These are phyloP conservation scores for Leptoxyphium fumago DNA, from an alignment of 2,329 filamentous ascomycete species.

Conservation along the genomic window DNA sequence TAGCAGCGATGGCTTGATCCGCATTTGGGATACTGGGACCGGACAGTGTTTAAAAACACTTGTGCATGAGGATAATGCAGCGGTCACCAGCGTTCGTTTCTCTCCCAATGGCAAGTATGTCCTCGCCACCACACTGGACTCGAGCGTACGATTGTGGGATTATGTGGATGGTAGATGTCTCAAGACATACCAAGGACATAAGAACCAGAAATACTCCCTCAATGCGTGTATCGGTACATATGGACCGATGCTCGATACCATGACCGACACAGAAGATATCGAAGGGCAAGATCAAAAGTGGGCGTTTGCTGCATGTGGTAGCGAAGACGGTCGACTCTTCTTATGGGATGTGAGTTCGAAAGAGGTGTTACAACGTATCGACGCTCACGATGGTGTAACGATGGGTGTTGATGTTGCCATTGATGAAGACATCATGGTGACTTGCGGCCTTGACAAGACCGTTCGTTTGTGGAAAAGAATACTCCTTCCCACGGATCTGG, in stretches of 20 bases:
- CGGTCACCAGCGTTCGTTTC: conserved; percentile 80
- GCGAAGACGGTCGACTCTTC: conserved; percentile 72
- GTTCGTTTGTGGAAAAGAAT: conserved; percentile 43
- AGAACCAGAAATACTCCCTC: conserved; percentile 73
- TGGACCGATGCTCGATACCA: conserved; percentile 22
- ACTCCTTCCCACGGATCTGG: not conserved
- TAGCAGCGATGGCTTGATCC: conserved; percentile 77
- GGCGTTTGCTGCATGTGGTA: conserved; percentile 66
- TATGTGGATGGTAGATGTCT: conserved; percentile 83
- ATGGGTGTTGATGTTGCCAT: conserved; percentile 45
- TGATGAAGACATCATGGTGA: conserved; percentile 40
- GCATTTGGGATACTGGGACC: conserved; percentile 90
- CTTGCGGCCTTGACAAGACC: conserved; percentile 47
- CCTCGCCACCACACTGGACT: conserved; percentile 81
- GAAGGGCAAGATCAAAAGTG: conserved; percentile 12
- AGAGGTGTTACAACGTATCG: conserved; percentile 55
- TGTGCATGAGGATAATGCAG: conserved; percentile 89
- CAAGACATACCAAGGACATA: conserved; percentile 93
- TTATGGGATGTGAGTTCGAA: conserved; percentile 88
- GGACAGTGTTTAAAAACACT: conserved; percentile 90
- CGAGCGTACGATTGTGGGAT: conserved; percentile 82
- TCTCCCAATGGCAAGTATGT: conserved; percentile 88
- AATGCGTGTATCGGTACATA: conserved; percentile 68
- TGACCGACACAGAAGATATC: conserved; percentile 3
- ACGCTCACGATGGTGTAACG: conserved; percentile 43